phyloP scores from a whole-genome alignment of 192 early-diverging fungal species.

The Powellomyces hirtus region DNA sequence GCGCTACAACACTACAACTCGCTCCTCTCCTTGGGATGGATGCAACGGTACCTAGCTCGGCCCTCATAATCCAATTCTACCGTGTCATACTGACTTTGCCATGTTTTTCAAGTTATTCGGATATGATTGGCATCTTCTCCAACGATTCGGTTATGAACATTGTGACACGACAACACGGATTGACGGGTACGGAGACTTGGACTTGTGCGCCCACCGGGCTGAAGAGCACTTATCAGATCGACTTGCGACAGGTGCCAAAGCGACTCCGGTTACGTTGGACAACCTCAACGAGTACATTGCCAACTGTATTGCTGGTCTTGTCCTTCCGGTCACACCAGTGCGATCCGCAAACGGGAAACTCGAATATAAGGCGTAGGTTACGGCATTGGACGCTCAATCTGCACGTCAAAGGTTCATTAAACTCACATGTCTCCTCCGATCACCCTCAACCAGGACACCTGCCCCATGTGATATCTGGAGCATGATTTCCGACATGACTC shows the following conservation, averaged over 20 bases:
- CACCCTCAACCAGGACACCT: background rate
- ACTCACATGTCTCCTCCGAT: background rate
- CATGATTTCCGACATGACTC: constrained; percentile 19
- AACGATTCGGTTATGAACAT: constrained; percentile 34
- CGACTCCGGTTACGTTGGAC: constrained; percentile 19
- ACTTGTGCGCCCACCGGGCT: background rate
- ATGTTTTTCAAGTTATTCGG: constrained; percentile 18
- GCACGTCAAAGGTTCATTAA: background rate
- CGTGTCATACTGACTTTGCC: background rate
- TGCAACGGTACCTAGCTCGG: constrained; percentile 33
- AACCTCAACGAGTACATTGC: constrained; percentile 40
- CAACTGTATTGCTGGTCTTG: constrained; percentile 24
- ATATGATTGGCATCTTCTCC: constrained; percentile 30
- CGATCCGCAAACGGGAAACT: background rate
- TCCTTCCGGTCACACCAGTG: constrained; percentile 31
- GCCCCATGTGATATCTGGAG: constrained; percentile 14
- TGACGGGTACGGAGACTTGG: background rate
- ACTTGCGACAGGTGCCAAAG: background rate
- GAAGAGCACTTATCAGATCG: background rate
- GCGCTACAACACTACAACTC: constrained; percentile 48
- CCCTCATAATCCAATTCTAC: no score
- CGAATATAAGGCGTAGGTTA: constrained; percentile 9
- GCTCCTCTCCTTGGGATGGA: constrained; percentile 34
- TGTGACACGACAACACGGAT: background rate
- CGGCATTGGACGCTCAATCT: background rate